Evolutionary conservation across 2,329 filamentous ascomycete genomes (phyloP).

Genomic region (Stemphylium vesicarium): DNA sequence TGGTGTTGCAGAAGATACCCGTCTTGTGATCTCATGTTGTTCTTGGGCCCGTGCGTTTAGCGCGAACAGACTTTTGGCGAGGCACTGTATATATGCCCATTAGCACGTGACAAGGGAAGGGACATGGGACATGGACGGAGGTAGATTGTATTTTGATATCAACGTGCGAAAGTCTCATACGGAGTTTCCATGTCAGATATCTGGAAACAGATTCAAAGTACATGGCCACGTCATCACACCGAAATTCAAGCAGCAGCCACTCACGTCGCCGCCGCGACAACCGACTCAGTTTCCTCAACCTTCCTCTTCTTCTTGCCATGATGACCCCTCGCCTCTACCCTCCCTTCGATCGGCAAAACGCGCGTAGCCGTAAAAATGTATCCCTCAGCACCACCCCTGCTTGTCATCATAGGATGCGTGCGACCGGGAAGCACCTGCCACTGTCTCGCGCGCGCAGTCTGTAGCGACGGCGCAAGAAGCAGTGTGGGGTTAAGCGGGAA

Average conservation of each 20-base stretch:
- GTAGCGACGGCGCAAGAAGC: constrained; percentile 77
- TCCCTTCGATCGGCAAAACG: constrained; percentile 79
- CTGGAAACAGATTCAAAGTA: background rate
- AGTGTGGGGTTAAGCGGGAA: constrained; percentile 89
- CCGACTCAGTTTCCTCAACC: constrained; percentile 21
- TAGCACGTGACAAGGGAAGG: background rate
- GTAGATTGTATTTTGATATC: background rate
- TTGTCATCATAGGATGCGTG: constrained; percentile 94
- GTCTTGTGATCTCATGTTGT: too few species aligned
- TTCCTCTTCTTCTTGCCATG: constrained; percentile 71
- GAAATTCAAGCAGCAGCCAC: background rate
- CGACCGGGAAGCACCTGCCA: constrained; percentile 93
- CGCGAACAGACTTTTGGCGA: too few species aligned
- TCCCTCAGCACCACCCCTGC: constrained; percentile 83
- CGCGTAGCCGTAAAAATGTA: constrained; percentile 86
- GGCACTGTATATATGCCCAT: too few species aligned
- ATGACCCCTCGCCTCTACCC: constrained; percentile 82
- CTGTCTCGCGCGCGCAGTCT: constrained; percentile 76
- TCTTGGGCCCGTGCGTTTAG: too few species aligned
- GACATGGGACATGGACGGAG: too few species aligned
- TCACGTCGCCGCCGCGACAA: background rate
- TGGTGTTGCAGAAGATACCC: too few species aligned
- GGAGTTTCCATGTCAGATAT: background rate
- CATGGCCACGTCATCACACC: too few species aligned
- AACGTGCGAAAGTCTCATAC: background rate